A percentile compares a stretch with the other conserved stretches of the same genome.
phyloP scores from a whole-genome alignment of 176 grass and related monocot genomes.

The Carex scoparia region DNA sequence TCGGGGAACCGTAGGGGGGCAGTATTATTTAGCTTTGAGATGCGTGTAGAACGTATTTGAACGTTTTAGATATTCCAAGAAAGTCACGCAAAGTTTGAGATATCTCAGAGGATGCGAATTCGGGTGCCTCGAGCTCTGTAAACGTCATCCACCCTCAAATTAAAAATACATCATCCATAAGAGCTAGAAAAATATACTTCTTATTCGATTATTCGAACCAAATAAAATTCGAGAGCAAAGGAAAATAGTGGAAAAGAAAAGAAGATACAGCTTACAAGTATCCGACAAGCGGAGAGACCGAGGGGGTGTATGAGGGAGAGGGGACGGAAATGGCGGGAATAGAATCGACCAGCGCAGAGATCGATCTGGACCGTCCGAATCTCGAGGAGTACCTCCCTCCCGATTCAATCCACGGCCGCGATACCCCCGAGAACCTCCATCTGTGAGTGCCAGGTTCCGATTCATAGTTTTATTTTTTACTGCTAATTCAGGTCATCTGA shows the following conservation, averaged over 20 bases:
- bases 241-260: neutral
- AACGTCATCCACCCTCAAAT: too few relatives aligned
- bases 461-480: neutral
- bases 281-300: neutral
- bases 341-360: conserved; percentile 41
- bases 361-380: conserved; percentile 74
- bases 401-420: conserved; percentile 48
- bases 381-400: conserved; percentile 72
- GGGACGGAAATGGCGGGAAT: conserved; percentile 11
- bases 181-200: neutral
- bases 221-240: neutral
- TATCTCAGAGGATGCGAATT: too few relatives aligned
- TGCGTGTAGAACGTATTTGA: too few relatives aligned
- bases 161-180: neutral
- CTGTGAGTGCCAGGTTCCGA: conserved; percentile 30
- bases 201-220: neutral
- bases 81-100: too few relatives aligned
- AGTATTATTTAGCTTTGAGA: too few relatives aligned
- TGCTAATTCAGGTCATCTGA: neutral
- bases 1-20: too few relatives aligned
- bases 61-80: too few relatives aligned
- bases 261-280: neutral
- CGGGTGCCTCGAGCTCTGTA: too few relatives aligned
- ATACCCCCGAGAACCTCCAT: conserved; percentile 52
- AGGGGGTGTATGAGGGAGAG: neutral